These are phyloP conservation scores for Athelia psychrophila DNA, from an alignment of 1,284 basidiomycete genomes.

Conservation along the genomic window DNA sequence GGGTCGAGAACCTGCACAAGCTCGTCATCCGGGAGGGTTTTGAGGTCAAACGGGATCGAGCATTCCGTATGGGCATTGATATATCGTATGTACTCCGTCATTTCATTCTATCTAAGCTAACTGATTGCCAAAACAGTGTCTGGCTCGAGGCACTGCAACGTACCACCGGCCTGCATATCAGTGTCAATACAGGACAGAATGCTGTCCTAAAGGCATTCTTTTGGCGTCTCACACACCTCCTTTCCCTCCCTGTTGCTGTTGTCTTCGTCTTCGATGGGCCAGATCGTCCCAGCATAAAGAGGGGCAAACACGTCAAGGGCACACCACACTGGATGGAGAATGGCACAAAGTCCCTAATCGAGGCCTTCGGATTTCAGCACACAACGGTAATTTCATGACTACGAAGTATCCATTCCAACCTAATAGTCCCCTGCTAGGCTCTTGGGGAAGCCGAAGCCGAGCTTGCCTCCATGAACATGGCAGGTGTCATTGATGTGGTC, in stretches of 20 bases:
- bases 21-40: not conserved
- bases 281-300: not conserved
- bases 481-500: slow-evolving; percentile 1
- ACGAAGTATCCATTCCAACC: not conserved
- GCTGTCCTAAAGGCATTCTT: not conserved
- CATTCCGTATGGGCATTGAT: not conserved
- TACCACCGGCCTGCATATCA: not conserved
- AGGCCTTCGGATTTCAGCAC: not conserved
- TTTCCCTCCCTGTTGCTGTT: not conserved
- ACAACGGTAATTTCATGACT: not conserved
- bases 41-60: not conserved
- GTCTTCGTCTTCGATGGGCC: not conserved
- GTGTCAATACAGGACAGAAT: not conserved
- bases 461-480: slow-evolving; percentile 4
- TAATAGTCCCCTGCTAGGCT: not conserved
- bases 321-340: not conserved
- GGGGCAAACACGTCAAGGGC: not conserved
- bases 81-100: not conserved
- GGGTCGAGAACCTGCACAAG: not conserved
- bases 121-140: not conserved
- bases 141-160: not conserved
- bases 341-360: not conserved
- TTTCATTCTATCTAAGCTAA: not conserved
- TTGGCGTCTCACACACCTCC: not conserved
- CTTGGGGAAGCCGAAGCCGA: not conserved